Base-by-base conservation (phyloP, 2,329 filamentous ascomycete species). In the Fusarium siculi region DNA sequence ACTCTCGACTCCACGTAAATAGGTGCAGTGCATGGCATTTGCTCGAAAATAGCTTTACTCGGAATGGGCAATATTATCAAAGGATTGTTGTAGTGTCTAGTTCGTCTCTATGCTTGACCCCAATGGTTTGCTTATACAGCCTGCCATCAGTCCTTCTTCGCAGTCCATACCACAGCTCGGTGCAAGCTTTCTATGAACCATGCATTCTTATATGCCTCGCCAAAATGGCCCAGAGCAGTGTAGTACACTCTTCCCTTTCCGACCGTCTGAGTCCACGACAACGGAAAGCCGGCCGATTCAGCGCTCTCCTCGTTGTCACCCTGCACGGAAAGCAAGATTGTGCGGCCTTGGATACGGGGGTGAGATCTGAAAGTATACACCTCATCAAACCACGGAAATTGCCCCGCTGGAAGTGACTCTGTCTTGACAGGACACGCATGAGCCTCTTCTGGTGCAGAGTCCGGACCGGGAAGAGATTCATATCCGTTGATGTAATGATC, bases 151-250 rank as follows among this genome's bases (percentile, higher is more conserved):
- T 68, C 49, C 16, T 25, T 47, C 42, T 43, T 63, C 4, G 70
- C 54, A 62, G 36, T 23, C 72, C 72, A 74, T 0, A 66, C 2
- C 11, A 72, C 28, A 4, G 47, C 71, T n/a, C 64, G 63, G 2
- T 36, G 44, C 15, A 74, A 21, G 15, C n/a, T 50, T 11, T 50
- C 55, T 39, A 63, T 34, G 23, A 72, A 74, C 72, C 72, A 74
- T 3, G 40, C 0, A 36, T 74, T 42, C 11, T 23, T 12, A 28
- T 74, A 74, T 0, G 58, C 43, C 6, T 72, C 68, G 2, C 72
- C 37, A 55, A 74, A 74, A 21, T 74, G 72, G 1, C 72, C 72
- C 10, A 74, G 40, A 12, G 57, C 65, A 15, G 72, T 74, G 7
- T 74, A 72, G 21, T 50, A 74, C 1, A 57, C 57, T 3, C 72